phyloP scores from a whole-genome alignment of 1,284 basidiomycete species.

The Rhodotorula sp. region DNA sequence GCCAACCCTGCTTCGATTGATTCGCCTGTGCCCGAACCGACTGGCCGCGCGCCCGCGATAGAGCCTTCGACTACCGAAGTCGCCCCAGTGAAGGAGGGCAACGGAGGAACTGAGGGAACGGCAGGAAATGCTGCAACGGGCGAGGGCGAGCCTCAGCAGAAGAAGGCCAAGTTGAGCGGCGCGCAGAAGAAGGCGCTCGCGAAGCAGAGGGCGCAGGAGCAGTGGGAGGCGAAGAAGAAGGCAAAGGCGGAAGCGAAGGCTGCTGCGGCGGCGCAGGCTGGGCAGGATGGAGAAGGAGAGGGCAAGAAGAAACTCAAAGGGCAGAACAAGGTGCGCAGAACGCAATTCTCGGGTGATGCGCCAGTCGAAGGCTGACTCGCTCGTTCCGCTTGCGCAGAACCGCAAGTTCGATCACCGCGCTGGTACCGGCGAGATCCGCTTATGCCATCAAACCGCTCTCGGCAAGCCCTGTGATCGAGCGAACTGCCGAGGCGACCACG shows the following conservation, averaged over 20 bases:
- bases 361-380: no score
- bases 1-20: conserved; percentile 7
- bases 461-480: conserved; percentile 63
- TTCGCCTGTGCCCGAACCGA: conserved; percentile 40
- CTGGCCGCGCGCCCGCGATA: conserved; percentile 26
- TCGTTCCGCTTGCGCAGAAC: not conserved
- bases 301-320: conserved; percentile 49
- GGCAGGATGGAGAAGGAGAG: not conserved
- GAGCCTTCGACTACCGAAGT: conserved; percentile 52
- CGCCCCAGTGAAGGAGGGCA: not conserved
- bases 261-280: conserved; percentile 10
- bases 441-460: conserved; percentile 69
- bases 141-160: conserved; percentile 21
- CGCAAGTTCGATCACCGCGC: conserved; percentile 35
- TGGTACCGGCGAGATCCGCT: conserved; percentile 62
- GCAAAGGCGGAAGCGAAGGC: conserved; percentile 22
- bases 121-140: not conserved
- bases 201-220: conserved; percentile 16
- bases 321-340: conserved; percentile 67
- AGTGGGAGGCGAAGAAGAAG: conserved; percentile 36
- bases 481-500: conserved; percentile 74
- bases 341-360: no score
- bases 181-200: conserved; percentile 39
- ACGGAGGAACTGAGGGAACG: conserved; percentile 48
- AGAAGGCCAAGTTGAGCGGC: conserved; percentile 33